Base-by-base conservation (phyloP, 495 filamentous ascomycete genomes). In the Patellaria atrata region DNA sequence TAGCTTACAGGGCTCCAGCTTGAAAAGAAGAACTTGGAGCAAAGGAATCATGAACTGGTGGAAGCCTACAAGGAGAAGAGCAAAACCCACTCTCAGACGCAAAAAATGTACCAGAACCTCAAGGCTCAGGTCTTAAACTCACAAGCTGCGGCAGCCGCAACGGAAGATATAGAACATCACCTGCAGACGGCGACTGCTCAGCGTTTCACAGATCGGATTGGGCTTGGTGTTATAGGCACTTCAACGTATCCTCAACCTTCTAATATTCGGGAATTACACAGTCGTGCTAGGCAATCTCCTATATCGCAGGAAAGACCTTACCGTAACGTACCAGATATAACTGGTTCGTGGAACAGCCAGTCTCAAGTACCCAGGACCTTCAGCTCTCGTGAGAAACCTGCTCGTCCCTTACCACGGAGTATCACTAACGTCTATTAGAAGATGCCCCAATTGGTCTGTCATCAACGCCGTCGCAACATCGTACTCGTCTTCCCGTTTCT, bases 101-200 rank as follows among this genome's bases (percentile, higher is more conserved):
- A 84, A 43, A 80, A 86, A 43, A 68, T 92, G 4, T 94, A 93
- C 41, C 77, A 83, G 43, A 68, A 77, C 21, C 61, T 93, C 27
- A 94, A 93, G 55, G 67, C 73, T 16, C 72, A 75, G 33, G 70
- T 75, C 3, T 71, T 83, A 63, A 58, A 68, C 17, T 67, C 71
- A 6, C 73, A 79, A 19, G 73, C 82, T 30, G 71, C 79, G 37
- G 67, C 65, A 27, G 79, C 79, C 12, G 80, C 78, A 3, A 72
- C 68, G 21, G 71, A 82, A 36, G 68, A 76, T 4, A 75, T 75
- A 0, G 68, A 74, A 15, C 60, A 71, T 14, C 63, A 66, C 14
- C 51, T 77, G 19, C 64, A 67, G 29, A 43, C 27, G 14, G 47
- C 32, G 16, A 35, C 20, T 15, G 30, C 20, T 20, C 49, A 50